phyloP scores from a whole-genome alignment of 1,139 yeast genomes.

The Yamadazyma taylorii region DNA sequence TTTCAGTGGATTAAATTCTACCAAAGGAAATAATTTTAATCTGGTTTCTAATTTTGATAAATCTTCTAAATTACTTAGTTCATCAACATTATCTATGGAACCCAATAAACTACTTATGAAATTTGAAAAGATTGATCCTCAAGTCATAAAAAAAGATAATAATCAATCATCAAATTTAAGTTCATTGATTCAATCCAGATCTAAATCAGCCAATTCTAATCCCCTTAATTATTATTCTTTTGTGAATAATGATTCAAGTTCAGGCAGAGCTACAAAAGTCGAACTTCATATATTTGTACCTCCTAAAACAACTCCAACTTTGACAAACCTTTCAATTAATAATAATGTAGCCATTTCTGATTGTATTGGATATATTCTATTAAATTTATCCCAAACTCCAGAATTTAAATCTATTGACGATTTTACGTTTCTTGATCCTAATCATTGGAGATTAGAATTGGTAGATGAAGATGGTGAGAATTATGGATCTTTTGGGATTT shows the following conservation, averaged over 20 bases:
- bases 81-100: slow-evolving; percentile 4
- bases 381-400: slow-evolving; percentile 22
- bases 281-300: slow-evolving; percentile 38
- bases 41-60: slow-evolving; percentile 9
- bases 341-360: slow-evolving; percentile 56
- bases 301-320: slow-evolving; percentile 32
- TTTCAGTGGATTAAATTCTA: slow-evolving; percentile 6
- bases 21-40: neutral
- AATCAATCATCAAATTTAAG: slow-evolving; percentile 34
- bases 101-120: slow-evolving; percentile 14
- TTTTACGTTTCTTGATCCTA: slow-evolving; percentile 45
- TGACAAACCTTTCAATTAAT: slow-evolving; percentile 37
- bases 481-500: slow-evolving; percentile 71
- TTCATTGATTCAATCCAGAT: slow-evolving; percentile 38
- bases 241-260: slow-evolving; percentile 29
- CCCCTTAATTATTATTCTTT: slow-evolving; percentile 57
- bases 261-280: slow-evolving; percentile 29
- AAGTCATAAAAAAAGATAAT: neutral
- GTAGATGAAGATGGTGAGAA: slow-evolving; percentile 81
- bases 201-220: slow-evolving; percentile 37
- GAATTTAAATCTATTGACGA: slow-evolving; percentile 14
- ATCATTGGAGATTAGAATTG: slow-evolving; percentile 64
- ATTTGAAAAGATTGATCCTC: slow-evolving; percentile 27
- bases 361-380: slow-evolving; percentile 60
- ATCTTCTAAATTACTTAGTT: neutral